Evolutionary conservation across 2,329 filamentous ascomycete species (phyloP), one percentile per base, ranked within the genome.

Genomic region (Pseudopyrenochaeta lycopersici): DNA sequence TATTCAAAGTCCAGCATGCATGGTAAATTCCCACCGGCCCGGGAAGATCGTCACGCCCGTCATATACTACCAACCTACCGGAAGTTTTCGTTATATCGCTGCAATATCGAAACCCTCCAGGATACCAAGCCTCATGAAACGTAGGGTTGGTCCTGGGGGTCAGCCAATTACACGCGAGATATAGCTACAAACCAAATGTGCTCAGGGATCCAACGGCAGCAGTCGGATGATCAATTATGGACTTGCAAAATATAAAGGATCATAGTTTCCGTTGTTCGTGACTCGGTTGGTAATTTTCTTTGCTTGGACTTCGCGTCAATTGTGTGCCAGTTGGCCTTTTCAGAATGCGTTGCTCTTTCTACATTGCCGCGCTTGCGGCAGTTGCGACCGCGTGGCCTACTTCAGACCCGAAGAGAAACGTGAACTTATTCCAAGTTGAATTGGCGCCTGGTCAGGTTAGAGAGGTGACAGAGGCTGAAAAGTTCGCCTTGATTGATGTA

Each of bases 381-480:
- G n/a, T 29, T 10, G 41, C 41, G 14, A 31, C 27, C 7, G 32
- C 51, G 11, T 18, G 21, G 4, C 49, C 49, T 14, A 29, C 33
- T 5, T 27, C 33, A 7, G 15, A 23, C 3, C 3, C 14, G 14
- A 11, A 35, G 40, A n/a, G 4, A 10, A 27, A 18, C 7, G 30
- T 18, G 4, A 32, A 31, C 2, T 35, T 30, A 18, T 46, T 49
- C 32, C 50, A 35, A n/a, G 39, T 54, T 15, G 52, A 54, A 15
- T 15, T 47, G 5, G 46, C 46, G 5, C 46, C 46, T 20, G 46
- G 52, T 10, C 20, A 38, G 14, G 46, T 30, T 7, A 48, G 33
- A 21, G 21, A 46, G 17, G 52, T 50, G 5, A 50, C 46, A 10
- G 46, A 54, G 31, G 35, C 36, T 12, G 52, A 47, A 20, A 50